These are phyloP conservation scores for Ophiostoma montium DNA, from an alignment of 2,329 filamentous ascomycete species.

Conservation along the genomic window DNA sequence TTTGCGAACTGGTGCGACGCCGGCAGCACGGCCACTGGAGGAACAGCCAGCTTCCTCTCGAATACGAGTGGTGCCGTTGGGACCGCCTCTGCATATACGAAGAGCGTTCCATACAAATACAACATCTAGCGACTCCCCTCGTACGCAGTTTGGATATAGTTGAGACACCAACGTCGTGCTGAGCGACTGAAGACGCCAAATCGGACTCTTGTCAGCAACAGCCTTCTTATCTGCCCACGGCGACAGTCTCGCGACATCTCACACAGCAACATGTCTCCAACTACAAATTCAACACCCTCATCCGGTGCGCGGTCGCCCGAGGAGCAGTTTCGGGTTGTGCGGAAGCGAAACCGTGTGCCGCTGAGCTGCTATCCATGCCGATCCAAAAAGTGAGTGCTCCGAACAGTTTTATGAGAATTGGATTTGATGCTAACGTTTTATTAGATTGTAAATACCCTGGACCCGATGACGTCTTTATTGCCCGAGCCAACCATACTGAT, in stretches of 20 bases:
- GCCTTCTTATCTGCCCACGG: no score
- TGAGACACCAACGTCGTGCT: not conserved
- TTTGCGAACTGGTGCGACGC: no score
- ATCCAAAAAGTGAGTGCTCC: constrained; percentile 59
- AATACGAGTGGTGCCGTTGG: not conserved
- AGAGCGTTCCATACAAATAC: no score
- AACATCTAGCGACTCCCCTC: not conserved
- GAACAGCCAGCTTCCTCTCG: not conserved
- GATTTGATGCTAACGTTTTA: constrained; percentile 3
- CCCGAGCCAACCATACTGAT: not conserved
- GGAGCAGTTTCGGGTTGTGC: constrained; percentile 72
- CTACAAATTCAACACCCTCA: constrained; percentile 65
- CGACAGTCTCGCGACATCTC: not conserved
- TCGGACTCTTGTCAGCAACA: no score
- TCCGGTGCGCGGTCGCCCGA: constrained; percentile 68
- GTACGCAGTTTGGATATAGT: no score
- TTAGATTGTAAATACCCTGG: constrained; percentile 11
- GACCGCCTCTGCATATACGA: no score
- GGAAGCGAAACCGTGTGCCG: constrained; percentile 83
- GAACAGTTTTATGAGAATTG: not conserved
- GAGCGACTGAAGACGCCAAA: not conserved
- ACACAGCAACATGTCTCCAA: constrained; percentile 47
- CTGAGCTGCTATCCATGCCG: constrained; percentile 85
- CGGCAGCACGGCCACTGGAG: not conserved
- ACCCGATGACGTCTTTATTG: not conserved